Conservation (phyloP, 768 basidiomycete genomes). For the Tulasnella sp. region DNA sequence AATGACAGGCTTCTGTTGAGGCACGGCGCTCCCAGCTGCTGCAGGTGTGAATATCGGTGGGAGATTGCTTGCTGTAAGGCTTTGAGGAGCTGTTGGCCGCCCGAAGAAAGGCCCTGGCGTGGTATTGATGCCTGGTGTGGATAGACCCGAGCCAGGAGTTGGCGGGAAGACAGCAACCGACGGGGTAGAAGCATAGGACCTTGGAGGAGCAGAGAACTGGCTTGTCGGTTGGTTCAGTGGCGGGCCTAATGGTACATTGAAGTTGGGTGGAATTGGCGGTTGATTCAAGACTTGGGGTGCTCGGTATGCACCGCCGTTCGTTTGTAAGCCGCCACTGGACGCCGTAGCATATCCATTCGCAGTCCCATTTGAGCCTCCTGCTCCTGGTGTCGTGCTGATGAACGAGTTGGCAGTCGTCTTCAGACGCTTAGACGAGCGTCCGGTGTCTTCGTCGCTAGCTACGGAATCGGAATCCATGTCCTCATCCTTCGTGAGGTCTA, state of each 20-base stretch:
- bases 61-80: not conserved
- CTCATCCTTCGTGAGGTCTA: constrained; percentile 8
- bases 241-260: not conserved
- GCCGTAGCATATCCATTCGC: not conserved
- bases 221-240: constrained; percentile 1
- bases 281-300: constrained; percentile 1
- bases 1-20: constrained; percentile 6
- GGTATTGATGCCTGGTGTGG: not conserved
- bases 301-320: constrained; percentile 7
- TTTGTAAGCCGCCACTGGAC: not conserved
- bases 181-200: not conserved
- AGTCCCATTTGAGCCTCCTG: not conserved
- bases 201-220: not conserved
- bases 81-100: not conserved
- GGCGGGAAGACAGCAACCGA: not conserved
- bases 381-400: not conserved
- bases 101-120: not conserved
- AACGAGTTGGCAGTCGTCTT: not conserved
- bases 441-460: not conserved
- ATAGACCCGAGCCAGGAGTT: not conserved
- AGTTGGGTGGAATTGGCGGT: not conserved
- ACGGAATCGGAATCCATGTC: not conserved
- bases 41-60: not conserved
- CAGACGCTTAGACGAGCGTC: constrained; percentile 1
- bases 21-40: not conserved